Evolutionary conservation across 2,329 filamentous ascomycete genomes (phyloP), one percentile per base, ranked within the genome.

Genomic region (Diplocarpon rosae): DNA sequence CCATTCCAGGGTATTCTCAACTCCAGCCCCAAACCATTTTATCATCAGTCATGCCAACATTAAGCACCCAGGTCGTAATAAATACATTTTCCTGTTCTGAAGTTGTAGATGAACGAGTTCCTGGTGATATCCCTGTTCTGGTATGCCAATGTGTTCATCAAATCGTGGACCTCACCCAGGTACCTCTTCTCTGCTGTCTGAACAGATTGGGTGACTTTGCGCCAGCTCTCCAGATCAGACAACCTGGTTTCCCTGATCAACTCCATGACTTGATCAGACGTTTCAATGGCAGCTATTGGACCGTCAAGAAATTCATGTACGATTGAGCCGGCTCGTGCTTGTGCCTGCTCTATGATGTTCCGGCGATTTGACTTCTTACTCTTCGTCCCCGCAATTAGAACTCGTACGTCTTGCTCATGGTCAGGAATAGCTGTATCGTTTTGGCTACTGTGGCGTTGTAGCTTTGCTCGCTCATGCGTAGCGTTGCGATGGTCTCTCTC

Each of bases 331-430:
- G 70, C 71, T 51, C 68, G 71, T 45, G 60, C 62, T 64, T 78
- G 78, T 49, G 82, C 82, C 53, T 89, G 83, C 61, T 94, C 86
- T 38, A 95, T 80, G 39, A 96, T 87, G 24, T 81, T 81, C 59
- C 80, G 80, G 42, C 90, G 80, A 65, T 95, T 95, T 51, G 83
- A 85, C 68, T 95, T 96, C 65, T 95, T 95, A 63, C 81, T 87
- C 56, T 82, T 80, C 39, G 87, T 89, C 46, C 85, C 82, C 1
- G 85, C 78, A 5, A 88, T 75, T 3, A 95, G 72, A n/a, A 96
- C 82, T 48, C 84, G 81, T 37, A 96, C 88, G 45, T 90, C 83
- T 54, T 83, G 80, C 47, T 78, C 73, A 43, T 71, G 66, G 35
- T 75, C 67, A 42, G 54, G 55, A 5, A 28, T 27, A 11, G 40